Evolutionary conservation across 2,329 filamentous ascomycete species (phyloP).

Genomic region (Trichoderma koningii): DNA sequence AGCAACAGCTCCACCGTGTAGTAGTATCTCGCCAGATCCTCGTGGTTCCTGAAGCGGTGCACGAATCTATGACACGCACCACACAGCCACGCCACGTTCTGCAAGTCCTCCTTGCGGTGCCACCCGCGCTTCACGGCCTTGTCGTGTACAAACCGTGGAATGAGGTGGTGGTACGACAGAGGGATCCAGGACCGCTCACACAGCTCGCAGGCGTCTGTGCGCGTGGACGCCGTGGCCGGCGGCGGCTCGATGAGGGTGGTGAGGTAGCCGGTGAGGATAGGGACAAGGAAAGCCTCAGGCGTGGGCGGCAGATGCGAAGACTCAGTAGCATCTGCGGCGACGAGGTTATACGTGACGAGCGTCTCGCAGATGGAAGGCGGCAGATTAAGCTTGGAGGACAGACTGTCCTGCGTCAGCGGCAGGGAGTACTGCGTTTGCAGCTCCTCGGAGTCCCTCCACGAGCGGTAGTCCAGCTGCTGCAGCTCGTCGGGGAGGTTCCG

Average conservation of each 20-base stretch:
- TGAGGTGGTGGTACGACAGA: conserved; percentile 82
- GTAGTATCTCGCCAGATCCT: conserved; percentile 72
- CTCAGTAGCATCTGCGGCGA: conserved; percentile 45
- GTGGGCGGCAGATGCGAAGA: conserved; percentile 41
- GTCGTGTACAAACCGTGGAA: conserved; percentile 75
- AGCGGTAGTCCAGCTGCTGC: conserved; percentile 61
- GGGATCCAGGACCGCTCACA: conserved; percentile 74
- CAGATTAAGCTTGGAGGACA: conserved; percentile 56
- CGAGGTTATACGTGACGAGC: conserved; percentile 66
- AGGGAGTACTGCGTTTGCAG: conserved; percentile 59
- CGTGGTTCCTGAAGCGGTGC: conserved; percentile 72
- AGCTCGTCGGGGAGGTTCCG: conserved; percentile 62
- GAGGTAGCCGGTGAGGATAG: conserved; percentile 66
- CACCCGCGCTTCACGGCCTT: conserved; percentile 77
- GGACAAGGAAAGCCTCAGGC: conserved; percentile 60
- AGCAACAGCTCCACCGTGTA: conserved; percentile 73
- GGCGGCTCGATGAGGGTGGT: conserved; percentile 59
- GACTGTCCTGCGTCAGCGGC: conserved; percentile 57
- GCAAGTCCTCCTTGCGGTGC: conserved; percentile 73
- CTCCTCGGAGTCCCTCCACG: conserved; percentile 44
- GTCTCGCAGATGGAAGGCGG: conserved; percentile 63
- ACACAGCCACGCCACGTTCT: conserved; percentile 85
- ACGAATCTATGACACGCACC: conserved; percentile 82
- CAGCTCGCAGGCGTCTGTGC: conserved; percentile 67
- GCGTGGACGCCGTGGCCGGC: conserved; percentile 62